Base-by-base conservation (phyloP, 2,329 filamentous ascomycete species). In the Ophiostoma australiae region DNA sequence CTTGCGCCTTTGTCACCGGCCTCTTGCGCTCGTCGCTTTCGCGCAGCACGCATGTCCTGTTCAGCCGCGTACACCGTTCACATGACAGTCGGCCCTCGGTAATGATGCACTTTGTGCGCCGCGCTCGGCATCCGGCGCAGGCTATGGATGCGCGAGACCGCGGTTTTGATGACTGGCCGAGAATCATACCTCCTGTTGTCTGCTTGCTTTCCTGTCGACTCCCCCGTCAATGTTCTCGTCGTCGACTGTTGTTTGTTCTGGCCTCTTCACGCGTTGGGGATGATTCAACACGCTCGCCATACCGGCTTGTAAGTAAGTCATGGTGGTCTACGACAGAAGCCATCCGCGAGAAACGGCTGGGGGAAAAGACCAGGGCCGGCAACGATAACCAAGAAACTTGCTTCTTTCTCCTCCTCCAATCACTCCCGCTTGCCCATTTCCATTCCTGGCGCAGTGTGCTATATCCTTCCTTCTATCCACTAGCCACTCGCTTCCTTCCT, bases 81-180 rank as follows among this genome's bases (percentile, higher is more conserved):
- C 71, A 72, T 1, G 69, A 61, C 20, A 27, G 67, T 61, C 70
- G 67, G 63, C 69, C 71, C 20, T 72, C 67, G 35, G 67, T 67
- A 15, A 72, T 72, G 37, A 72, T 72, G 61, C 71, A 72, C 71
- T 72, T 72, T 55, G 70, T 72, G 13, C 72, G 67, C n/a, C 72
- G 70, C 15, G 69, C 70, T 5, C 71, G 72, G 52, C 72, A 72
- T 15, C 72, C 72, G 63, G 72, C 68, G 27, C 72, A 72, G 27
- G 72, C 72, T 68, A 72, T 69, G 5, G 70, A 72, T 13, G 72
- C 72, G 61, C 72, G 72, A 15, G 70, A 71, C 63, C 72, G 67
- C 33, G 70, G 70, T 68, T 72, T 72, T 8, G 70, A 70, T 23
- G 68, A 70, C 61, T 48, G 69, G 27, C 71, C 71, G 48, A 71